Percentiles rank a stretch among this genome's conserved stretches.
These are phyloP conservation scores for Gentiana macrophylla DNA, from an alignment of 257 asterid species.

Conservation along the genomic window DNA sequence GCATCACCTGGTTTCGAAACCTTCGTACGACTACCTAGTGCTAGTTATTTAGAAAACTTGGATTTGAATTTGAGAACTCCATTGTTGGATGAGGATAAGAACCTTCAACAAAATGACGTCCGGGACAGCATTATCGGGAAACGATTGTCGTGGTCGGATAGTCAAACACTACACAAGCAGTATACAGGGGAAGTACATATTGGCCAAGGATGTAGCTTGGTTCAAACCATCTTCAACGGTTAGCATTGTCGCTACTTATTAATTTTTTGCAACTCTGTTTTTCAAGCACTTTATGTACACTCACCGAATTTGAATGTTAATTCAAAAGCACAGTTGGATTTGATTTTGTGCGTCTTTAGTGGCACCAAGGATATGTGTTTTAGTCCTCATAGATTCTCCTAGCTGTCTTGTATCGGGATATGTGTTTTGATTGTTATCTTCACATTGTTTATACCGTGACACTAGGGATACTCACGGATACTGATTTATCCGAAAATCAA, in stretches of 20 bases:
- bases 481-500: too few species aligned
- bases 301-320: too few species aligned
- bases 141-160: constrained; percentile 28
- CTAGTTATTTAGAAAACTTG: constrained; percentile 15
- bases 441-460: too few species aligned
- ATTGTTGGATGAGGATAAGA: constrained; percentile 40
- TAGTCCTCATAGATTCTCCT: too few species aligned
- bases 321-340: too few species aligned
- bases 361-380: too few species aligned
- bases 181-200: constrained; percentile 50
- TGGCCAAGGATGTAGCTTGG: constrained; percentile 56
- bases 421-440: too few species aligned
- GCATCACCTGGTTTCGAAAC: constrained; percentile 54
- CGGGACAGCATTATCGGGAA: constrained; percentile 16
- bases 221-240: constrained; percentile 78
- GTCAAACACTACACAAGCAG: constrained; percentile 31
- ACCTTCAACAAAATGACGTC: constrained; percentile 16
- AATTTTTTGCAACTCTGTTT: too few species aligned
- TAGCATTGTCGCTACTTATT: constrained; percentile 6
- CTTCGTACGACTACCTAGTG: constrained; percentile 31
- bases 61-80: constrained; percentile 30
- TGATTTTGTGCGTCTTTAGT: too few species aligned
- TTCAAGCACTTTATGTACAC: too few species aligned
- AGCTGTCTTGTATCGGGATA: too few species aligned
- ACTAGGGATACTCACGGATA: too few species aligned